A percentile compares a stretch with the other conserved stretches of the same genome.
Conservation (phyloP, 805 yeast species). For the Kockiozyma suomiensis region DNA sequence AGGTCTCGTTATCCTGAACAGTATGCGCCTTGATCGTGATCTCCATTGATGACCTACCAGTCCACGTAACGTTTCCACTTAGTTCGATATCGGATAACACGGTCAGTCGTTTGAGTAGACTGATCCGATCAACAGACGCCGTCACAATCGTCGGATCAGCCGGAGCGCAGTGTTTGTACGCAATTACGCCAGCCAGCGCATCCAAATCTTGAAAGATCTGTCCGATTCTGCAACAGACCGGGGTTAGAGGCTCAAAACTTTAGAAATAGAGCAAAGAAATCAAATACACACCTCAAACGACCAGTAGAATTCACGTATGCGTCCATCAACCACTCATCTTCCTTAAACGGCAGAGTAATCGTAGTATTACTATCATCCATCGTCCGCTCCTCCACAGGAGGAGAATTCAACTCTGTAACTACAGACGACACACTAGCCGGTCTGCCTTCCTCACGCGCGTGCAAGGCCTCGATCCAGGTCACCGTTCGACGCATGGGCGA, state of each 20-base stretch:
- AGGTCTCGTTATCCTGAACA: conserved; percentile 67
- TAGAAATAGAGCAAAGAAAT: not conserved
- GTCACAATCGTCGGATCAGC: conserved; percentile 95
- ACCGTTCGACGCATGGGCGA: conserved; percentile 52
- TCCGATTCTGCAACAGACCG: conserved; percentile 68
- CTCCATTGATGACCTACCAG: conserved; percentile 95
- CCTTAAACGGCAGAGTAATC: conserved; percentile 73
- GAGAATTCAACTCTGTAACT: conserved; percentile 40
- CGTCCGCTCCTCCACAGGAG: conserved; percentile 73
- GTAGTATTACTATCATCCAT: conserved; percentile 64
- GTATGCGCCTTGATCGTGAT: conserved; percentile 88
- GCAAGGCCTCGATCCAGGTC: conserved; percentile 86
- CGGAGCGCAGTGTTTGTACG: conserved; percentile 90
- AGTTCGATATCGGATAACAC: conserved; percentile 72
- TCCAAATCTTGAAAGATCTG: conserved; percentile 93
- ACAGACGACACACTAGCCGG: conserved; percentile 48
- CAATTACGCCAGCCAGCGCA: conserved; percentile 91
- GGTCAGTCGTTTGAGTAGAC: conserved; percentile 81
- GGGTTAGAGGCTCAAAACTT: not conserved
- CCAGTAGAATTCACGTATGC: conserved; percentile 89
- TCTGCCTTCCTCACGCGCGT: conserved; percentile 76
- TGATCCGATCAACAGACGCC: conserved; percentile 90
- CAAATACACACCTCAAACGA: conserved; percentile 46
- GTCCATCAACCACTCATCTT: conserved; percentile 80
- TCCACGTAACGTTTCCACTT: conserved; percentile 93